phyloP scores from a whole-genome alignment of 768 basidiomycete genomes.

The Leccinum subgranulosum region DNA sequence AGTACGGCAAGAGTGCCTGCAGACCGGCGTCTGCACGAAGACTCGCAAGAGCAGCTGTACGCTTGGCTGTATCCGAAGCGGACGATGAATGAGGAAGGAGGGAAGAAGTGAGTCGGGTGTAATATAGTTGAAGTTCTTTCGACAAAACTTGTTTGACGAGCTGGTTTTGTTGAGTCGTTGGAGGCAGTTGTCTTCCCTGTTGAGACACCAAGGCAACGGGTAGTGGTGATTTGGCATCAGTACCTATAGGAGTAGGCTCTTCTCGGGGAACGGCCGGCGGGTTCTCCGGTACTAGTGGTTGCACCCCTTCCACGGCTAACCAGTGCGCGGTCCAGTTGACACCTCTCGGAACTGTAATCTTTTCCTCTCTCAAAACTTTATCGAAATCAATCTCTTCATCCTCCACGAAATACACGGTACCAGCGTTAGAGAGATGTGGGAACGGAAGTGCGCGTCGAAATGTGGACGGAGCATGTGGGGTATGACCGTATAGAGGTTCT shows the following conservation, averaged over 20 bases:
- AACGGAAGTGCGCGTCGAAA: slow-evolving; percentile 47
- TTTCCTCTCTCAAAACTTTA: slow-evolving; percentile 81
- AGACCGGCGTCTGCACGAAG: slow-evolving; percentile 87
- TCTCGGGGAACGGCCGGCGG: slow-evolving; percentile 78
- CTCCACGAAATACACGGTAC: slow-evolving; percentile 87
- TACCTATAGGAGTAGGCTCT: slow-evolving; percentile 30
- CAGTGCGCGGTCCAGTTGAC: slow-evolving; percentile 93
- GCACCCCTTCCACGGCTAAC: slow-evolving; percentile 97
- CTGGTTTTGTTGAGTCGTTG: slow-evolving; percentile 52
- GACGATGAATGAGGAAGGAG: slow-evolving; percentile 56
- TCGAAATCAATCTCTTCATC: slow-evolving; percentile 99
- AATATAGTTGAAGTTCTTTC: slow-evolving; percentile 92
- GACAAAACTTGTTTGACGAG: slow-evolving; percentile 92
- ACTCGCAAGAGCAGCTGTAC: slow-evolving; percentile 87
- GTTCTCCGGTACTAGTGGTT: slow-evolving; percentile 95
- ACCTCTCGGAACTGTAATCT: slow-evolving; percentile 75
- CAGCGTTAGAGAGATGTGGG: slow-evolving; percentile 44
- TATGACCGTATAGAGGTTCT: slow-evolving; percentile 83
- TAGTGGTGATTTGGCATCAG: slow-evolving; percentile 28
- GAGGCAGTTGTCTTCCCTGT: slow-evolving; percentile 26
- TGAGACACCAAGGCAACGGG: slow-evolving; percentile 20
- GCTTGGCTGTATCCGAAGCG: slow-evolving; percentile 59
- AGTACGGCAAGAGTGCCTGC: slow-evolving; percentile 87
- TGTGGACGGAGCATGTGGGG: slow-evolving; percentile 30
- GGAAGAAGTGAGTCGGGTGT: slow-evolving; percentile 83